Conservation (phyloP, 441 rosid species). For the Bocquillonia castaneifolia region DNA sequence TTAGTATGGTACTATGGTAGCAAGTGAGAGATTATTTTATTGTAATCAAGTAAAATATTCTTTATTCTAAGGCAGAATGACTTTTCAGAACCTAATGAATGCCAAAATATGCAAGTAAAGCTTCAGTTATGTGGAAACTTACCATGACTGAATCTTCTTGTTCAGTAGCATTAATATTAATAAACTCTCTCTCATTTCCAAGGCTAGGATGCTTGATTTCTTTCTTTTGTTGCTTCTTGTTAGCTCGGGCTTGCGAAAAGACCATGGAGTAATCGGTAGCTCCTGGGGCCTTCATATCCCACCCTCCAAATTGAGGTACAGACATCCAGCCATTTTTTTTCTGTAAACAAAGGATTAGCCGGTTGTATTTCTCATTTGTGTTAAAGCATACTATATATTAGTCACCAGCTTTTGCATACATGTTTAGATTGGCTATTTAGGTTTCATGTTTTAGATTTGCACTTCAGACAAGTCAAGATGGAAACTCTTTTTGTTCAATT, state of each 20-base stretch:
- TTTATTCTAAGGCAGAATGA: background rate
- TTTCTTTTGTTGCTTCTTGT: slow-evolving; percentile 57
- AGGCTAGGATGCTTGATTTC: slow-evolving; percentile 37
- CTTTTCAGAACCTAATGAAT: background rate
- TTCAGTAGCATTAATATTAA: slow-evolving; percentile 24
- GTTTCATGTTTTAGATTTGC: too few relatives aligned
- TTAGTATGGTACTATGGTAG: slow-evolving; percentile 21
- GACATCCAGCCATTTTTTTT: slow-evolving; percentile 39
- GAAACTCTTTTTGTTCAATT: background rate
- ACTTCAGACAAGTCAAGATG: too few relatives aligned
- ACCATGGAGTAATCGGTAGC: slow-evolving; percentile 63
- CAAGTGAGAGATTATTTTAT: background rate
- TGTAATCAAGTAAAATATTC: background rate
- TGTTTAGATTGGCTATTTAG: too few relatives aligned
- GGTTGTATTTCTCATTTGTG: background rate
- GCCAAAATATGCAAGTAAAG: background rate
- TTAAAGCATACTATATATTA: too few relatives aligned
- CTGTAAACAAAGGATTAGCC: slow-evolving; percentile 23
- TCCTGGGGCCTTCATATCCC: slow-evolving; percentile 54
- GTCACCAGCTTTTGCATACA: too few relatives aligned
- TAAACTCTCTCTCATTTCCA: slow-evolving; percentile 49
- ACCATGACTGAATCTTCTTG: slow-evolving; percentile 54
- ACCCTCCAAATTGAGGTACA: slow-evolving; percentile 76
- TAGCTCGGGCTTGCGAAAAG: slow-evolving; percentile 57
- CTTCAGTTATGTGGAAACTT: slow-evolving; percentile 13